Percentiles rank a stretch among this genome's conserved stretches.
phyloP scores from a whole-genome alignment of 2,329 filamentous ascomycete species.

The Capronia epimyces region DNA sequence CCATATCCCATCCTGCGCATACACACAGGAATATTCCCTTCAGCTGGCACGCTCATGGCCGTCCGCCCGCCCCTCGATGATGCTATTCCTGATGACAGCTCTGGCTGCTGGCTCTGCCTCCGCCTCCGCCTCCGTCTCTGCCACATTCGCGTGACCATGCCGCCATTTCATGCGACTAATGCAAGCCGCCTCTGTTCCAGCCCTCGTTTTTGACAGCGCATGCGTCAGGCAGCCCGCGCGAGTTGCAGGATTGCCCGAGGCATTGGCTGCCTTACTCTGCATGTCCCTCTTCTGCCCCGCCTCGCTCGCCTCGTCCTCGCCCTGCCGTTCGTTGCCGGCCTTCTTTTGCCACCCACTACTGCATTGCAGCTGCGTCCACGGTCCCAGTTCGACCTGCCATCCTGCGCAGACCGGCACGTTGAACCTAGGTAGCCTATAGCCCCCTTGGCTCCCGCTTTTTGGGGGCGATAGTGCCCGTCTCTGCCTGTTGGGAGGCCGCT shows the following conservation, averaged over 20 bases:
- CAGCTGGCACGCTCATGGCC: constrained; percentile 13
- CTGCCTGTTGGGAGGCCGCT: neutral
- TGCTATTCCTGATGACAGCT: constrained; percentile 20
- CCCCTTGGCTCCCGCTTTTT: constrained; percentile 10
- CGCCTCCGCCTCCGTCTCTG: constrained; percentile 12
- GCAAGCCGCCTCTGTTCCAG: constrained; percentile 23
- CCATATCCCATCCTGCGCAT: too few species aligned
- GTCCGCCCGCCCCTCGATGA: too few species aligned
- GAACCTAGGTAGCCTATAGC: neutral
- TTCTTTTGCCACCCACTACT: constrained; percentile 12
- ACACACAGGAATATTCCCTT: neutral
- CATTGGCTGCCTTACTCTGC: constrained; percentile 24
- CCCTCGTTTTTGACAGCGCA: constrained; percentile 19
- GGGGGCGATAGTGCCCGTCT: constrained; percentile 8
- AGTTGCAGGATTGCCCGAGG: constrained; percentile 3
- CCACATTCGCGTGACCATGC: too few species aligned
- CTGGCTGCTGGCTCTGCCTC: constrained; percentile 5
- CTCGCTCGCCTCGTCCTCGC: neutral
- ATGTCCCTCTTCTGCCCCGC: constrained; percentile 5
- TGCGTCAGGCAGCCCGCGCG: constrained; percentile 19
- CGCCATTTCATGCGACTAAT: constrained; percentile 14
- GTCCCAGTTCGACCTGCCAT: neutral
- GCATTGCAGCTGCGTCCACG: constrained; percentile 12
- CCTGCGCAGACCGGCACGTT: too few species aligned
- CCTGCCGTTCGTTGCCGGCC: constrained; percentile 4